Conservation (phyloP, 306 rosid genomes). For the Sicyos baderoa region DNA sequence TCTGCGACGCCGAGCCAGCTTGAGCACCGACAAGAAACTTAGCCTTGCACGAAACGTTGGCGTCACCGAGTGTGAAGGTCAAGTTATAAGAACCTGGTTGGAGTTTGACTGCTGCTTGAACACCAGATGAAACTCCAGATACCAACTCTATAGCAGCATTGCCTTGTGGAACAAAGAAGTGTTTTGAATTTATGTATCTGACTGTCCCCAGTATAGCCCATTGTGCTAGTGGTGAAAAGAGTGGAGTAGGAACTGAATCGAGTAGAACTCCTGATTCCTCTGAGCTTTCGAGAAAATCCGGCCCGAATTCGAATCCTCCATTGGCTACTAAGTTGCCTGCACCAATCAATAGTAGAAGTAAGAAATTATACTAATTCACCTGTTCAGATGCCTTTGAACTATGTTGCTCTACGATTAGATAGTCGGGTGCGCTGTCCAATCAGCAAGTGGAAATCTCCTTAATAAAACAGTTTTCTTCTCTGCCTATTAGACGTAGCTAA, state of each 20-base stretch:
- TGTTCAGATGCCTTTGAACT: too few species aligned
- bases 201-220: conserved; percentile 29
- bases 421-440: too few species aligned
- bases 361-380: neutral
- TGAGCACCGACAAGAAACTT: conserved; percentile 25
- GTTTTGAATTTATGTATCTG: conserved; percentile 25
- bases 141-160: conserved; percentile 30
- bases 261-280: conserved; percentile 27
- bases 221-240: conserved; percentile 24
- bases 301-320: conserved; percentile 30
- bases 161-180: conserved; percentile 32
- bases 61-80: conserved; percentile 30
- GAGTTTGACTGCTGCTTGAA: conserved; percentile 23
- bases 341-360: neutral
- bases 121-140: conserved; percentile 28
- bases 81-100: conserved; percentile 25
- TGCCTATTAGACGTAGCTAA: too few species aligned
- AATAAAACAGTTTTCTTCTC: too few species aligned
- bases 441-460: too few species aligned
- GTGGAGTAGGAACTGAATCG: conserved; percentile 22
- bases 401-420: too few species aligned
- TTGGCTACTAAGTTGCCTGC: conserved; percentile 25
- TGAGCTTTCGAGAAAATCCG: conserved; percentile 22
- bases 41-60: conserved; percentile 26
- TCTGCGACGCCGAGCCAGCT: conserved; percentile 25